Evolutionary conservation across 768 basidiomycete species (phyloP).

Genomic region (Termitomyces sp.): DNA sequence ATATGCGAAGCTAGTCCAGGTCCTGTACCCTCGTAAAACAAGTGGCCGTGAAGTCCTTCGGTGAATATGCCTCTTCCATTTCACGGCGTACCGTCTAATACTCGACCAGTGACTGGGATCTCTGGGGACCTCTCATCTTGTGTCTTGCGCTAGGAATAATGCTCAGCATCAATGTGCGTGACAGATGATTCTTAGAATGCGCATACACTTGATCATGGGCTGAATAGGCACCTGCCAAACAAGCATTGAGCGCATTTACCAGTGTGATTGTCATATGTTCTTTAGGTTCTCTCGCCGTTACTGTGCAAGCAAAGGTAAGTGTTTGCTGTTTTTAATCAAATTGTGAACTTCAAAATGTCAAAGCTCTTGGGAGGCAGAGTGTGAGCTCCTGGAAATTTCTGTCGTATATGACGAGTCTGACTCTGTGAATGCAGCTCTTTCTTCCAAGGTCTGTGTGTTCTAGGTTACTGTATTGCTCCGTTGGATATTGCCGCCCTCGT

Average conservation of each 20-base stretch:
- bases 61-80: slow-evolving; percentile 30
- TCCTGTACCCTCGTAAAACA: slow-evolving; percentile 79
- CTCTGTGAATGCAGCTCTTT: slow-evolving; percentile 56
- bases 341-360: neutral
- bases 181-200: neutral
- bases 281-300: slow-evolving; percentile 84
- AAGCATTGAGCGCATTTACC: slow-evolving; percentile 87
- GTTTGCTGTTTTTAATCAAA: neutral
- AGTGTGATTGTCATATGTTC: slow-evolving; percentile 92
- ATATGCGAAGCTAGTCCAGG: slow-evolving; percentile 89
- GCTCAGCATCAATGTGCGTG: slow-evolving; percentile 74
- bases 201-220: neutral
- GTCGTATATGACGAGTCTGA: neutral
- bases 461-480: slow-evolving; percentile 95
- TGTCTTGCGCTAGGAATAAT: slow-evolving; percentile 77
- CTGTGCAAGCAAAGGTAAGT: slow-evolving; percentile 87
- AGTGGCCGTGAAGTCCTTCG: slow-evolving; percentile 74
- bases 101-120: slow-evolving; percentile 82
- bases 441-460: slow-evolving; percentile 92
- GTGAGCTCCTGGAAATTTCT: slow-evolving; percentile 33
- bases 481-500: slow-evolving; percentile 87
- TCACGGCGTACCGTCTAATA: neutral
- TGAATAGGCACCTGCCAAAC: slow-evolving; percentile 69
- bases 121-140: slow-evolving; percentile 92
- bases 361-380: slow-evolving; percentile 80